These are phyloP conservation scores for Stygiomarasmius scandens DNA, from an alignment of 1,284 basidiomycete genomes.

Conservation along the genomic window DNA sequence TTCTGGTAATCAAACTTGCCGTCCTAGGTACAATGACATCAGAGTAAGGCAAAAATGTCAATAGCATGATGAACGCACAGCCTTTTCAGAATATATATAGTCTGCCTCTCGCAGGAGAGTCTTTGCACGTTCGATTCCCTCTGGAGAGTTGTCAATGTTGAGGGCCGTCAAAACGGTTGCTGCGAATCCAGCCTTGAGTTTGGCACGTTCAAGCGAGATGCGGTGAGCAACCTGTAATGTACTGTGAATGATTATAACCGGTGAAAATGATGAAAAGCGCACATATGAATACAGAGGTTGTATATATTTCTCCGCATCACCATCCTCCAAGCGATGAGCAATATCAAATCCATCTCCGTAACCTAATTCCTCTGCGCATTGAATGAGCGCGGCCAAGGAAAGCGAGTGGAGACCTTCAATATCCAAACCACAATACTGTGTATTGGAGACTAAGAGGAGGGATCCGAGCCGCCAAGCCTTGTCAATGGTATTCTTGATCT, in stretches of 20 bases:
- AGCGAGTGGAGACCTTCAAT: background rate
- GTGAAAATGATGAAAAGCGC: background rate
- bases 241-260: background rate
- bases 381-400: background rate
- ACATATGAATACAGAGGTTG: constrained; percentile 4
- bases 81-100: constrained; percentile 2
- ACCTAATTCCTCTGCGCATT: background rate
- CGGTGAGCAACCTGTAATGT: background rate
- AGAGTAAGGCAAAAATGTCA: background rate
- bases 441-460: background rate
- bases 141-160: constrained; percentile 1
- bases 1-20: background rate
- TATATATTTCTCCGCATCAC: background rate
- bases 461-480: background rate
- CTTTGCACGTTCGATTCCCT: background rate
- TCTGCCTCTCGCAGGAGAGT: background rate
- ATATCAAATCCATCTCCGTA: background rate
- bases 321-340: background rate
- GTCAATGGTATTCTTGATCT: background rate
- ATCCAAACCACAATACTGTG: background rate
- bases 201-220: background rate
- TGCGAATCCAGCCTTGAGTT: background rate
- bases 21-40: background rate
- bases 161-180: background rate
- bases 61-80: background rate